phyloP scores from a whole-genome alignment of 176 grass and related monocot genomes.

The Triticum urartu region DNA sequence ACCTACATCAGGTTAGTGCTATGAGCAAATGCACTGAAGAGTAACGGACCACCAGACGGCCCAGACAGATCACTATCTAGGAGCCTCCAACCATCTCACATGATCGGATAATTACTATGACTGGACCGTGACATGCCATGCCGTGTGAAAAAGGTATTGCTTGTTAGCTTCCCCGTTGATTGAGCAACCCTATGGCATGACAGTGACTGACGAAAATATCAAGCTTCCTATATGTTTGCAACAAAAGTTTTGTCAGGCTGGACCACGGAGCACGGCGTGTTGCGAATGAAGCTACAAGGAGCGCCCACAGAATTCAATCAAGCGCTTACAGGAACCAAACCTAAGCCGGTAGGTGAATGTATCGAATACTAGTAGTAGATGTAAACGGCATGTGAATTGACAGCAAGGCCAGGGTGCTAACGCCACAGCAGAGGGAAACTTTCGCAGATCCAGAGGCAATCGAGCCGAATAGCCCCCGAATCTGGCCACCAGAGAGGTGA shows the following conservation, averaged over 20 bases:
- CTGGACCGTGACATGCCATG: neutral
- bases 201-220: conserved; percentile 25
- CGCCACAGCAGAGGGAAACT: too few species aligned
- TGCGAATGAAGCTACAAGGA: neutral
- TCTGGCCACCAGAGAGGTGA: neutral
- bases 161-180: neutral
- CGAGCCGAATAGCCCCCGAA: too few species aligned
- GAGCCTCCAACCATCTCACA: neutral
- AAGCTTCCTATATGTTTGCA: neutral
- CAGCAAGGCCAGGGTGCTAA: too few species aligned
- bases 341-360: neutral
- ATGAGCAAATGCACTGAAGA: neutral
- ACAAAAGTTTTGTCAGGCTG: neutral
- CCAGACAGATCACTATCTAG: neutral
- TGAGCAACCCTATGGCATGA: neutral
- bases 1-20: neutral
- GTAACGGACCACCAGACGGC: neutral
- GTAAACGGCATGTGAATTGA: neutral
- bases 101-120: conserved; percentile 1
- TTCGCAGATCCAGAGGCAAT: too few species aligned
- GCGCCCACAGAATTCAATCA: neutral
- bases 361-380: too few species aligned
- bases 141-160: neutral
- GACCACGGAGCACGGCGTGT: neutral
- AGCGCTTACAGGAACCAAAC: neutral